A percentile compares a stretch with the other conserved stretches of the same genome.
Conservation (phyloP, 371 early-diverging fungal genomes). For the Rhizopus stolonifer region DNA sequence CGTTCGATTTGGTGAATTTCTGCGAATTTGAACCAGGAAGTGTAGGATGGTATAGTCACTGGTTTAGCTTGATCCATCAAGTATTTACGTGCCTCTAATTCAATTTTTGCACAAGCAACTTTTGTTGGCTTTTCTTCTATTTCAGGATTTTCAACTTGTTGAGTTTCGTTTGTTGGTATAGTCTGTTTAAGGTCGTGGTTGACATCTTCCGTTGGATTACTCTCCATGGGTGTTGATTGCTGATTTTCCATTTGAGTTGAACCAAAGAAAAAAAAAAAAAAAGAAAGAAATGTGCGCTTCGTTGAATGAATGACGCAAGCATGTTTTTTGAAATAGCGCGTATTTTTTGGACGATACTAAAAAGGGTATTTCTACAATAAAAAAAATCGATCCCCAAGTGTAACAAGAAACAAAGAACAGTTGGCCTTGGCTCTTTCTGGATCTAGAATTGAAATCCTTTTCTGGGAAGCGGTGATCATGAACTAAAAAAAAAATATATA, state of each 20-base stretch:
- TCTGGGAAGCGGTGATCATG: not conserved
- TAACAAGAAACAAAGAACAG: not conserved
- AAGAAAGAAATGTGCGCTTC: not conserved
- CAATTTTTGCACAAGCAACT: slow-evolving; percentile 38
- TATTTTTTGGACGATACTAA: no score
- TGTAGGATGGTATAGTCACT: slow-evolving; percentile 80
- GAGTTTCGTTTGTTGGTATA: not conserved
- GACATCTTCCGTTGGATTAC: not conserved
- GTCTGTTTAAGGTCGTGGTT: not conserved
- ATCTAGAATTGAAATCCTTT: slow-evolving; percentile 1
- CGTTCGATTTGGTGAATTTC: slow-evolving; percentile 90
- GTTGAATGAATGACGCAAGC: not conserved
- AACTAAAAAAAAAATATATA: slow-evolving; percentile 1
- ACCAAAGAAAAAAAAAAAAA: not conserved
- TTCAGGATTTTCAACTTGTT: slow-evolving; percentile 3
- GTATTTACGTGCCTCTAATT: slow-evolving; percentile 72
- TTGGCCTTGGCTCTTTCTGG: not conserved
- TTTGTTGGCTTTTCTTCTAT: slow-evolving; percentile 3
- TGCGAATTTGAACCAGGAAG: slow-evolving; percentile 92
- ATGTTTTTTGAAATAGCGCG: no score
- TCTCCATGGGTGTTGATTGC: not conserved
- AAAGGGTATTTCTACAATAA: no score
- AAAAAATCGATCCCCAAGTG: no score
- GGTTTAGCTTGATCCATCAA: slow-evolving; percentile 73
- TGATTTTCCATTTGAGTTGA: not conserved